Conservation (phyloP, 495 filamentous ascomycete genomes). For the Cercophora scortea region DNA sequence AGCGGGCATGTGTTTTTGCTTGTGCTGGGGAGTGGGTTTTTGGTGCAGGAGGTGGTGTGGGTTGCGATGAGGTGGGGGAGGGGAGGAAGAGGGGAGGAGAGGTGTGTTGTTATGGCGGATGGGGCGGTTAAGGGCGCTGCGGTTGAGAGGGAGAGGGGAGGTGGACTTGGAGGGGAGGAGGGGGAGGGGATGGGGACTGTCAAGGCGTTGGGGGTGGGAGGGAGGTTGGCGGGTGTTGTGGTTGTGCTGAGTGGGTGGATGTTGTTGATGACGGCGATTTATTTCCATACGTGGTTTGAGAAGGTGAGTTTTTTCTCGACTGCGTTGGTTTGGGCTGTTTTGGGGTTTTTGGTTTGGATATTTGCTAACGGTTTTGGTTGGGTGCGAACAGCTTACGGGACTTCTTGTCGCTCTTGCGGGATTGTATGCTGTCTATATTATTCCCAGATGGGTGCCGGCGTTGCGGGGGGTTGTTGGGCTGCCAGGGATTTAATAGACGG, state of each 20-base stretch:
- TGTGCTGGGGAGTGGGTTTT: slow-evolving; percentile 68
- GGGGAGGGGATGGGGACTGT: slow-evolving; percentile 10
- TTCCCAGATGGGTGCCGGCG: slow-evolving; percentile 58
- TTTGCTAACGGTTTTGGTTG: neutral
- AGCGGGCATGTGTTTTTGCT: slow-evolving; percentile 93
- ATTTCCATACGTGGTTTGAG: slow-evolving; percentile 98
- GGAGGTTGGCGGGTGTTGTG: slow-evolving; percentile 42
- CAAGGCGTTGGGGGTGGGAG: slow-evolving; percentile 31
- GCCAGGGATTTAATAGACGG: slow-evolving; percentile 64
- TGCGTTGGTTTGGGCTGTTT: too few relatives aligned
- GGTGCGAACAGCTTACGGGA: slow-evolving; percentile 58
- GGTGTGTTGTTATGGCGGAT: slow-evolving; percentile 50
- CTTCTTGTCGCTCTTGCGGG: slow-evolving; percentile 59
- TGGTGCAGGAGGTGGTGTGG: slow-evolving; percentile 72
- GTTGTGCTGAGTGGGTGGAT: slow-evolving; percentile 77
- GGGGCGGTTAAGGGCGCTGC: slow-evolving; percentile 48
- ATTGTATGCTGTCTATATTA: slow-evolving; percentile 67
- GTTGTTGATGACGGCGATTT: slow-evolving; percentile 94
- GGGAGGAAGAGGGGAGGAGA: slow-evolving; percentile 38
- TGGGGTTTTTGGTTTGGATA: neutral
- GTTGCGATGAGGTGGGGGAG: slow-evolving; percentile 36
- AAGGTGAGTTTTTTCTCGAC: slow-evolving; percentile 55
- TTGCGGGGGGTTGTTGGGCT: slow-evolving; percentile 63
- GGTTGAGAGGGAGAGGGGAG: slow-evolving; percentile 26
- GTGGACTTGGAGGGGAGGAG: slow-evolving; percentile 22